Conservation (phyloP, 2,329 filamentous ascomycete species). For the Neofusicoccum ribis region DNA sequence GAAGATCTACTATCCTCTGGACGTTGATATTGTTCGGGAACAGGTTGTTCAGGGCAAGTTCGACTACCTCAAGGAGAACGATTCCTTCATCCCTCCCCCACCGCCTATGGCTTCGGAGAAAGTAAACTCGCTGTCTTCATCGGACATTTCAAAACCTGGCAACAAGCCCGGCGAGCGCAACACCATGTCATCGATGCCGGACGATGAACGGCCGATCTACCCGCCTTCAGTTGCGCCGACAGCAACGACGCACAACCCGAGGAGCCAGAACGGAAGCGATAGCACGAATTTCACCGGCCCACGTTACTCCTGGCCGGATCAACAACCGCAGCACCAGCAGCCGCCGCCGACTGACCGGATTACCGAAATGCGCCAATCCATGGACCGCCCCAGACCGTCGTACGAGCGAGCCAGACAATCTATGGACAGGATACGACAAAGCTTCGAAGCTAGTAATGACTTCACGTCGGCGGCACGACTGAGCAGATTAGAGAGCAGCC, state of each 20-base stretch:
- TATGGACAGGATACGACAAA: conserved; percentile 80
- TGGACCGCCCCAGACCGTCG: conserved; percentile 60
- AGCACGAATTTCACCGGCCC: conserved; percentile 79
- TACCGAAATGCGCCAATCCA: conserved; percentile 1
- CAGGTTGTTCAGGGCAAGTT: conserved; percentile 84
- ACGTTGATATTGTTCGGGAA: conserved; percentile 93
- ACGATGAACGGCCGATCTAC: conserved; percentile 91
- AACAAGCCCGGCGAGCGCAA: conserved; percentile 51
- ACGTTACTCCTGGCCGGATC: conserved; percentile 17
- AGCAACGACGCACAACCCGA: conserved; percentile 66
- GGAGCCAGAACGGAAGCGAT: conserved; percentile 88
- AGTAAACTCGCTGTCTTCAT: conserved; percentile 58
- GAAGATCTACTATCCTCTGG: conserved; percentile 90
- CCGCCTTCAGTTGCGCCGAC: conserved; percentile 83
- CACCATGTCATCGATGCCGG: conserved; percentile 66
- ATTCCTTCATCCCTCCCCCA: conserved; percentile 49
- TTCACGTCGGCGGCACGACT: conserved; percentile 89
- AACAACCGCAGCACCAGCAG: not conserved
- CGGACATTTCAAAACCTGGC: conserved; percentile 51
- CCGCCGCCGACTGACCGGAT: conserved; percentile 13
- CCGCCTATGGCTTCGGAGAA: conserved; percentile 31
- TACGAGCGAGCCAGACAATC: conserved; percentile 84
- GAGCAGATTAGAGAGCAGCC: conserved; percentile 73
- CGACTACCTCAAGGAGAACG: conserved; percentile 65
- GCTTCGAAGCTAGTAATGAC: conserved; percentile 84